Conservation (phyloP, 345 rosid genomes). For the Turritis glabra region DNA sequence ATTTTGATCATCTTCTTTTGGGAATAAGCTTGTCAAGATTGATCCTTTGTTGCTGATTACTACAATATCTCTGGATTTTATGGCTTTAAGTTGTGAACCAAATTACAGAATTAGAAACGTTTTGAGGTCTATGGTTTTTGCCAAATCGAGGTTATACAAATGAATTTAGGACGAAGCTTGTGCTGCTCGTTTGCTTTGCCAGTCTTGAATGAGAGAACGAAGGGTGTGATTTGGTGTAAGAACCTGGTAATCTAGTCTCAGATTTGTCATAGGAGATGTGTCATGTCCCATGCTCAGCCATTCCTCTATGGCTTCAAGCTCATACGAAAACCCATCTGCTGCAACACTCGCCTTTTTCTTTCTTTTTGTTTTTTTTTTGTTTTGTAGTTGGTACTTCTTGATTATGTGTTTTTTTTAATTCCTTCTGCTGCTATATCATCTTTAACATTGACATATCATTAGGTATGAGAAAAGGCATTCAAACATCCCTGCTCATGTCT, state of each 20-base stretch:
- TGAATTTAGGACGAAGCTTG: constrained; percentile 33
- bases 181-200: constrained; percentile 47
- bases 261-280: constrained; percentile 76
- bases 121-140: too few species aligned
- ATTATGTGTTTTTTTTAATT: background rate
- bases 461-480: constrained; percentile 81
- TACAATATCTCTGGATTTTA: background rate
- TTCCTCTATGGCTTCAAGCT: constrained; percentile 69
- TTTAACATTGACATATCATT: background rate
- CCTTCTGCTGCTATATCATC: background rate
- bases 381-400: too few species aligned
- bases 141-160: constrained; percentile 4
- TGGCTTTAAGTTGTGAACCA: background rate
- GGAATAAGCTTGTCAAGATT: background rate
- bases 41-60: constrained; percentile 3
- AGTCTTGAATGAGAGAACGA: constrained; percentile 69
- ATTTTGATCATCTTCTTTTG: background rate
- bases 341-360: too few species aligned
- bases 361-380: too few species aligned
- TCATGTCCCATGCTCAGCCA: constrained; percentile 72
- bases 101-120: constrained; percentile 1
- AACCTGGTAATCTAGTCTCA: constrained; percentile 56
- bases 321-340: constrained; percentile 85
- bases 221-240: constrained; percentile 75
- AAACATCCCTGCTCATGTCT: constrained; percentile 69